phyloP scores from a whole-genome alignment of 2,329 filamentous ascomycete genomes.

The Sporothrix protearum region DNA sequence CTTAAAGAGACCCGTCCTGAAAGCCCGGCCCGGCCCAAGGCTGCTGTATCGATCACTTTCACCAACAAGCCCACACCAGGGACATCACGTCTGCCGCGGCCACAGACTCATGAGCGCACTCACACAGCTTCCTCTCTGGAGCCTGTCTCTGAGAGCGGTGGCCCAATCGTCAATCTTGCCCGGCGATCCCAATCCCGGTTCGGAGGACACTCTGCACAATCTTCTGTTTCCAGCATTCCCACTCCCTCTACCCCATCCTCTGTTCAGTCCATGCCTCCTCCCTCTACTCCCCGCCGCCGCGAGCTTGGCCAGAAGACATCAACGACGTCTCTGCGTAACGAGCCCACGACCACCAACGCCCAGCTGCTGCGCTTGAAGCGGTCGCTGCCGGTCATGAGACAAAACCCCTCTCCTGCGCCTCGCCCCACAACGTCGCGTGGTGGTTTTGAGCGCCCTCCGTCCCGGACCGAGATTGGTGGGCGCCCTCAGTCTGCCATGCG shows the following conservation, averaged over 20 bases:
- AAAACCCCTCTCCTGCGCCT: constrained; percentile 46
- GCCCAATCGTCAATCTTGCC: constrained; percentile 56
- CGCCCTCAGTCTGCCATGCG: constrained; percentile 53
- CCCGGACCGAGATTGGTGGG: constrained; percentile 48
- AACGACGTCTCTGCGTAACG: constrained; percentile 51
- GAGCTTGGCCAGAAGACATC: constrained; percentile 56
- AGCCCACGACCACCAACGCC: constrained; percentile 62
- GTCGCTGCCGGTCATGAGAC: constrained; percentile 59
- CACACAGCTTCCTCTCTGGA: constrained; percentile 74
- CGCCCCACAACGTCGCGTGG: constrained; percentile 47
- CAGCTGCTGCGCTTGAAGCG: constrained; percentile 64
- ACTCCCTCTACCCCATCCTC: constrained; percentile 59
- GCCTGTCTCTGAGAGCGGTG: constrained; percentile 86
- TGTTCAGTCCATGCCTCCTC: constrained; percentile 47
- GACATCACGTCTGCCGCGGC: constrained; percentile 73
- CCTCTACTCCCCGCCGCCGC: constrained; percentile 59
- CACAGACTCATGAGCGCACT: constrained; percentile 64
- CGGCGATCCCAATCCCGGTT: constrained; percentile 65
- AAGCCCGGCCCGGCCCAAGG: constrained; percentile 68
- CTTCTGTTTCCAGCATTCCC: constrained; percentile 62
- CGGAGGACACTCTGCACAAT: constrained; percentile 62
- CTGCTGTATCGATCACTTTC: constrained; percentile 84
- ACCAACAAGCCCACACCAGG: constrained; percentile 66
- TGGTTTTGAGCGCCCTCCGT: constrained; percentile 54
- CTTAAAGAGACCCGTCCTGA: constrained; percentile 68